These are phyloP conservation scores for Dendrocalamus sinicus DNA, from an alignment of 176 grass and related monocot genomes.

Conservation along the genomic window DNA sequence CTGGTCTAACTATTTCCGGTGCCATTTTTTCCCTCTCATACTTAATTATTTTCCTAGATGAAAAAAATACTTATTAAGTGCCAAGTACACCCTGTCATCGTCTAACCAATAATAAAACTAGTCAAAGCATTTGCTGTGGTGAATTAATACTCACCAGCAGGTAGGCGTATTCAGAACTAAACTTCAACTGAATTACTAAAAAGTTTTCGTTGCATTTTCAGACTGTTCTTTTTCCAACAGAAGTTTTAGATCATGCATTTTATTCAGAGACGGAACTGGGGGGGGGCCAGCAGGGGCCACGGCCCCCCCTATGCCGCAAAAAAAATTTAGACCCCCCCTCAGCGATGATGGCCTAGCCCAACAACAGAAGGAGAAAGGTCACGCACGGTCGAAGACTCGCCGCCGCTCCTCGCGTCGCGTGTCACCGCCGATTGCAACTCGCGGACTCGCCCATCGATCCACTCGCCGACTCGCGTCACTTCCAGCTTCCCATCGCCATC, in stretches of 20 bases:
- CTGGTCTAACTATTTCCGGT: background rate
- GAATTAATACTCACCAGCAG: background rate
- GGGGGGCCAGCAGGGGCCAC: no score
- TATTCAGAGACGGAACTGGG: no score
- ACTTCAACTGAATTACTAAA: background rate
- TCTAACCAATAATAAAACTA: background rate
- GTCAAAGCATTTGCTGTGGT: background rate
- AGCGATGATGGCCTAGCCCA: no score
- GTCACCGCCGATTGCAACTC: no score
- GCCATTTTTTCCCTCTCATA: background rate
- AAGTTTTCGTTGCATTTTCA: background rate
- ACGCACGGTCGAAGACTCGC: no score
- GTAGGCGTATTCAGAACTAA: background rate
- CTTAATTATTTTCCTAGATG: background rate
- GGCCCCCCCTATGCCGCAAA: no score
- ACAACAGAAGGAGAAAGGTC: no score
- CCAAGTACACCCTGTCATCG: background rate
- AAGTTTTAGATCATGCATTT: background rate
- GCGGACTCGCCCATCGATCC: no score
- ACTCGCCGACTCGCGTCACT: no score
- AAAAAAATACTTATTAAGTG: background rate
- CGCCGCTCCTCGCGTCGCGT: no score
- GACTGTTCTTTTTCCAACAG: background rate
- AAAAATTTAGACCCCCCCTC: no score
- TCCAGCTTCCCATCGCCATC: no score